Base-by-base conservation (phyloP, 2,329 filamentous ascomycete genomes). In the Ceratocystis albifundus region DNA sequence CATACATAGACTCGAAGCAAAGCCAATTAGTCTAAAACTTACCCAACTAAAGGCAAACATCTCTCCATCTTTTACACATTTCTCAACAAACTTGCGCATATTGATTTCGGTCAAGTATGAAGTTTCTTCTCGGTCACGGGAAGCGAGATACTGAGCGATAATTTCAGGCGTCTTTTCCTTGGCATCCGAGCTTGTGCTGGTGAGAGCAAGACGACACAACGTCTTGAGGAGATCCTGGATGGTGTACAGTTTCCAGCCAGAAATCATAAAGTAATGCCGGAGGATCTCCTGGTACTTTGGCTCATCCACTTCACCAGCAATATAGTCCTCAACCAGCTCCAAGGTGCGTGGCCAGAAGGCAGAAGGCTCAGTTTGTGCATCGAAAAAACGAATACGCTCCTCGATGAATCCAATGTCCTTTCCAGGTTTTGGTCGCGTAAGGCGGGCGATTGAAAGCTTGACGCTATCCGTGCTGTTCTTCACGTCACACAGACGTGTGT, bases 91-190 rank as follows among this genome's bases (percentile, higher is more conserved):
- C 76, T 95, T 96, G 69, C 93, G 86, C 68, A 93, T 90, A 72
- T 88, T 89, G 68, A 96, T 90, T 78, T 97, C 93, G 36, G 88
- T 87, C 75, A 94, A 87, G 71, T 91, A 93, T 62, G 91, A 96
- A 0, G 90, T 96, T 73, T 91, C 88, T 20, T 93, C 88, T 73
- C 86, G 87, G 64, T 88, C 84, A 3, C 93, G 87, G 74, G 90
- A 90, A 70, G 84, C 83, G 73, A 91, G 85, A 77, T 96, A 99
- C 63, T 95, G 84, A 69, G 90, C 86, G 71, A 95, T 88, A 68
- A 99, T 88, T 68, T 97, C 92, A 4, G 88, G 85, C 46, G 90
- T 96, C 81, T 94, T 96, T 74, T 99, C 94, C 77, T 96, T 96
- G 61, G 84, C 82, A 71, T 99, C 94, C 2, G 84, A 84, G 72